Percentiles rank a stretch among this genome's conserved stretches.
Evolutionary conservation across 2,329 filamentous ascomycete genomes (phyloP).

Genomic region (Colletotrichum magnum): DNA sequence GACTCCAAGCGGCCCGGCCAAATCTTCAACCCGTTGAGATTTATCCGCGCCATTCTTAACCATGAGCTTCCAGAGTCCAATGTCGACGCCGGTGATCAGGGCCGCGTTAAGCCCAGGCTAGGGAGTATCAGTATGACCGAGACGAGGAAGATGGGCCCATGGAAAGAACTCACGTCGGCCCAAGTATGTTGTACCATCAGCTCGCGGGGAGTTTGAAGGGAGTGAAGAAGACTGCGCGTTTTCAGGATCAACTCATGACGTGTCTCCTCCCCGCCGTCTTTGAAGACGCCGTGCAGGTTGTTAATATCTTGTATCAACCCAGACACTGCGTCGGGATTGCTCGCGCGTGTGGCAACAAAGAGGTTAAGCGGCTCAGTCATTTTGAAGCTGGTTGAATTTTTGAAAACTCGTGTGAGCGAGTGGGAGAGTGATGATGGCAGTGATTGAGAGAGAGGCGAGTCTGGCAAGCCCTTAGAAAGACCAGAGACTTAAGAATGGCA

Average conservation of each 20-base stretch:
- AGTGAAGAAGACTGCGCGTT: constrained; percentile 49
- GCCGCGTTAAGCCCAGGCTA: constrained; percentile 36
- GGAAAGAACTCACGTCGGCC: constrained; percentile 52
- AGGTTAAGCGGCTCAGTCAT: background rate
- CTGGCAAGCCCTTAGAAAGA: no score
- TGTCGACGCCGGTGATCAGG: constrained; percentile 50
- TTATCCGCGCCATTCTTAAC: constrained; percentile 44
- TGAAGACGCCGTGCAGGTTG: background rate
- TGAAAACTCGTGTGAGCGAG: no score
- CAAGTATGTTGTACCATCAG: constrained; percentile 62
- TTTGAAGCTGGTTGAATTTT: background rate
- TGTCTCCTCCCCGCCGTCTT: constrained; percentile 10
- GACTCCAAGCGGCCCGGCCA: constrained; percentile 48
- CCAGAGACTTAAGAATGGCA: no score
- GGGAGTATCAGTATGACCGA: background rate
- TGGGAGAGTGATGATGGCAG: no score
- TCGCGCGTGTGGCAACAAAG: constrained; percentile 39
- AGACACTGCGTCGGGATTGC: constrained; percentile 38
- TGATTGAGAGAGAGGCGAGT: no score
- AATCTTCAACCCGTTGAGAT: constrained; percentile 49
- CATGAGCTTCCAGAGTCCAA: constrained; percentile 54
- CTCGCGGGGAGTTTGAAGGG: constrained; percentile 62
- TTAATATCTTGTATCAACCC: constrained; percentile 35
- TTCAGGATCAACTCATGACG: constrained; percentile 51
- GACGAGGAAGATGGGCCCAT: background rate